Evolutionary conservation across 805 yeast genomes (phyloP), one percentile per base, ranked within the genome.

Genomic region (Saturnispora galanensis): DNA sequence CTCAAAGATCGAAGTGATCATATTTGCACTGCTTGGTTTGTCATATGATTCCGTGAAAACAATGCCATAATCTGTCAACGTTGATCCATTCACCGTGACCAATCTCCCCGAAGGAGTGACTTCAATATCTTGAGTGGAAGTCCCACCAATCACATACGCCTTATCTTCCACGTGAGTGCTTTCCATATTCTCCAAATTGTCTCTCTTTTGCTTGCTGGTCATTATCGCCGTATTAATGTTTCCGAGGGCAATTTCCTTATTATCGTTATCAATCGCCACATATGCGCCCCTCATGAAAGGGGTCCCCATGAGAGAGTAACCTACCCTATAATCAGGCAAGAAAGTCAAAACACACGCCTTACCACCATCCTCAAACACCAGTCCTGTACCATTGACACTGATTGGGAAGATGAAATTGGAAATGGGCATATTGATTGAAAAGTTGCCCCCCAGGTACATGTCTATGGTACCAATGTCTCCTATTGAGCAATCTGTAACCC

Each of bases 401-500:
- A 78, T 70, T 1, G 66, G 57, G 9, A 57, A 58, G 6, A 81
- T 50, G 36, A 81, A 60, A 34, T 73, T 68, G 9, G 60, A 56
- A 18, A 82, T 56, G 1, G 84, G 79, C 11, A 78, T 66, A 29
- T 64, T 56, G 17, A 84, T 63, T 0, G 66, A 56, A 35, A 77
- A 58, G 34, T 73, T 70, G 12, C 35, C 31, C 12, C 79, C 83
- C 54, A 84, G 67, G 16, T 63, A 52, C 55, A 81, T 72, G 39
- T 71, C 67, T 8, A 84, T 44, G 0, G 70, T 62, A 1, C 85
- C 87, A 18, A 70, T 59, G 4, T 60, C 53, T 1, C 68, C 70
- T 12, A 81, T 62, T 10, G 71, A 62, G 63, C 93, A 84, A 47
- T 73, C 72, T 11, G 80, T 79, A 12, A 81, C 53, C 90, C 90